Base-by-base conservation (phyloP, 169 alveolate species). In the Eimeria brunetti region DNA sequence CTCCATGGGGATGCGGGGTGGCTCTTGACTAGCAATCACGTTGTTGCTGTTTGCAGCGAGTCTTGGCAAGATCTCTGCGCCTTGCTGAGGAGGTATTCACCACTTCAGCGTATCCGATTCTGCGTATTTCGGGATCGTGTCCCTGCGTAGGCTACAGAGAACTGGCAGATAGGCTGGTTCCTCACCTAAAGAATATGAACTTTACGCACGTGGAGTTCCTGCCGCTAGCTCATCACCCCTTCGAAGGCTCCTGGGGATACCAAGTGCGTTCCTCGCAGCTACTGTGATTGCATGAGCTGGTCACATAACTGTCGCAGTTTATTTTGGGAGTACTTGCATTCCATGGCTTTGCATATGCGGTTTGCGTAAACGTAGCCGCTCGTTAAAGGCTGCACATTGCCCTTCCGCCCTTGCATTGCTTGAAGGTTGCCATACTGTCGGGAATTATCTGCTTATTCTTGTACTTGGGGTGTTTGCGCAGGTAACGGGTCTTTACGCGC, bases 171-270 rank as follows among this genome's bases (percentile, higher is more conserved):
- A 94, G 97, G 30, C 96, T 97, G 46, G 98, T 97, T 44, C 76
- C 94, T 1, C 98, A 97, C 69, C 95, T 96, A 51, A 95, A 93
- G 58, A 88, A 88, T 69, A 80, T 97, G 88, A 97, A 97, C 73
- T 97, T 97, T 94, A 97, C 98, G 1, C 97, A 97, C 89, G 98
- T 97, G 58, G 98, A 97, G 91, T 97, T 97, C 90, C 97, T 97
- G 24, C 98, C 98, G 8, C 96, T 96, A 44, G 97, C 98, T 12
- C 98, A 97, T 60, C 98, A 97, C 88, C 98, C 98, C 2, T 97
- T 97, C 84, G 97, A 97, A 53, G 98, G 98, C 46, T 96, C 97
- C 41, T 97, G 98, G 98, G 98, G 98, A 18, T 97, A 97, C 90
- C 98, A 97, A 81, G 96, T 95, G 67, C 24, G 89, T 36, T 14